Conservation (phyloP, 192 early-diverging fungal species). For the Chytriomyces sp. region DNA sequence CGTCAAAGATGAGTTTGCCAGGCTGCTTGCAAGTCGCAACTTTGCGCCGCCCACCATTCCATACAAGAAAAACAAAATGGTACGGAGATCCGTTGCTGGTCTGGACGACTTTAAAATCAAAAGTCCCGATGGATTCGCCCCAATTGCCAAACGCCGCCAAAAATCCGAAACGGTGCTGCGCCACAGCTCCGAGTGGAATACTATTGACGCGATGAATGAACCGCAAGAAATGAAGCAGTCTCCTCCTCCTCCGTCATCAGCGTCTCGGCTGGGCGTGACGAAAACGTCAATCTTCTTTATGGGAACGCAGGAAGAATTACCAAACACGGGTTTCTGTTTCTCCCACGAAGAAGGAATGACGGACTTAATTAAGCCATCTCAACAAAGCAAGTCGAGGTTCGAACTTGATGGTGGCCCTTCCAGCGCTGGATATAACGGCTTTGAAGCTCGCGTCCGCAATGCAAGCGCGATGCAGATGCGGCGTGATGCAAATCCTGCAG, state of each 20-base stretch:
- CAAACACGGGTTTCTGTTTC: constrained; percentile 60
- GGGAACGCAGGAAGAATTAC: constrained; percentile 45
- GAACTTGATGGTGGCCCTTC: neutral
- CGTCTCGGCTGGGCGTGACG: neutral
- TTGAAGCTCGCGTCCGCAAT: too few relatives aligned
- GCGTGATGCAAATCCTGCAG: too few relatives aligned
- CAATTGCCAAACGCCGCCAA: constrained; percentile 21
- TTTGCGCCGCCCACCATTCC: neutral
- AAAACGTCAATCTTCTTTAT: constrained; percentile 55
- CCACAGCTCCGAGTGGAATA: constrained; percentile 19
- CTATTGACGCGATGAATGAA: constrained; percentile 6
- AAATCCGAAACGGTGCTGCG: constrained; percentile 20
- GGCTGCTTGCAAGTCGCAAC: constrained; percentile 8
- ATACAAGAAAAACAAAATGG: neutral
- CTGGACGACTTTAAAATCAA: constrained; percentile 20
- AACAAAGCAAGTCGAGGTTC: neutral
- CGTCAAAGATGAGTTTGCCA: constrained; percentile 9
- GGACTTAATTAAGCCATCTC: constrained; percentile 55
- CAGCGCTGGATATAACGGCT: neutral
- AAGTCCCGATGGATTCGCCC: constrained; percentile 27
- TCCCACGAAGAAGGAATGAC: constrained; percentile 61
- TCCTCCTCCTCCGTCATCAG: neutral
- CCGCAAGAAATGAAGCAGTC: neutral
- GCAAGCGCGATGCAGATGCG: too few relatives aligned
- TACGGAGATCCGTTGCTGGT: constrained; percentile 7